Conservation (phyloP, 192 early-diverging fungal genomes). For the Phlyctochytrium bullatum region DNA sequence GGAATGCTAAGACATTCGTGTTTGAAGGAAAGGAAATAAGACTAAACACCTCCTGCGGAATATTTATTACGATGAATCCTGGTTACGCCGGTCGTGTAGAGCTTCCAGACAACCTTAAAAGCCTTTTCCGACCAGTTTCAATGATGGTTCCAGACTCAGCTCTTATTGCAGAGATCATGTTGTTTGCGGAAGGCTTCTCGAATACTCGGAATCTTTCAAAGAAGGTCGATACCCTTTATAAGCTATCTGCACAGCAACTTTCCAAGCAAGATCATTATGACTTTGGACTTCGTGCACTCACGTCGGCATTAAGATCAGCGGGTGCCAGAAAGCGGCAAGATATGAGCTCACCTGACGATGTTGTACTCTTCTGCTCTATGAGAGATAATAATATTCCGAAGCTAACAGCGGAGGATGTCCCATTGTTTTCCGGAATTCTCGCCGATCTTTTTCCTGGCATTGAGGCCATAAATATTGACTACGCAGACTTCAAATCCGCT, state of each 20-base stretch:
- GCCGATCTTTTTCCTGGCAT: constrained; percentile 61
- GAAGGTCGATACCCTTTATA: constrained; percentile 61
- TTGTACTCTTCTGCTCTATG: constrained; percentile 51
- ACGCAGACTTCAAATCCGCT: constrained; percentile 47
- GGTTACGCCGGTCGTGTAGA: constrained; percentile 58
- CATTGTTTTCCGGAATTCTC: constrained; percentile 55
- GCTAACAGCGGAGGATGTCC: constrained; percentile 59
- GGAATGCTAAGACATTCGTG: constrained; percentile 47
- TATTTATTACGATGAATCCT: constrained; percentile 63
- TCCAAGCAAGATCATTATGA: constrained; percentile 67
- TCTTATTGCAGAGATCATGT: constrained; percentile 65
- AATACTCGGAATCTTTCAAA: constrained; percentile 52
- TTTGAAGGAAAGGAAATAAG: constrained; percentile 62
- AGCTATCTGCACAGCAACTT: constrained; percentile 57
- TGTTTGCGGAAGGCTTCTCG: constrained; percentile 62
- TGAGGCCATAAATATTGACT: constrained; percentile 42
- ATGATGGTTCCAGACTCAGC: constrained; percentile 66
- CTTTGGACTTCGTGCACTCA: constrained; percentile 55
- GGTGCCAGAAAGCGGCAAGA: constrained; percentile 49
- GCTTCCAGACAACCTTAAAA: constrained; percentile 59
- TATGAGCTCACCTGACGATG: constrained; percentile 46
- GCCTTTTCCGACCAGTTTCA: constrained; percentile 56
- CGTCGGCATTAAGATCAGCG: constrained; percentile 47
- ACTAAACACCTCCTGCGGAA: constrained; percentile 48
- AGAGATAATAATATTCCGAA: constrained; percentile 61